Base-by-base conservation (phyloP, 805 yeast species). In the Barnettozyma salicaria region DNA sequence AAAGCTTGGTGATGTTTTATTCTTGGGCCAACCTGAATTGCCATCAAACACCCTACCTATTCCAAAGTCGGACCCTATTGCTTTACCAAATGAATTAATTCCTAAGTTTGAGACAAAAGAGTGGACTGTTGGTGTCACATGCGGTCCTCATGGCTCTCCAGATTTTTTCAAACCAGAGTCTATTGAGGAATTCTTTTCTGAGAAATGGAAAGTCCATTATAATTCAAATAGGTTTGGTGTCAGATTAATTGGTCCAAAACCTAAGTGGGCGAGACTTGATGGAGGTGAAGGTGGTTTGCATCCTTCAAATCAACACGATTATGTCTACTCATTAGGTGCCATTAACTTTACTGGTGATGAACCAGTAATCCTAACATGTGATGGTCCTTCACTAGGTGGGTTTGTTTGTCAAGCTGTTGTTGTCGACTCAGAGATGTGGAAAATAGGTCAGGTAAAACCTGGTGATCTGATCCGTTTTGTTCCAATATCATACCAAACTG, bases 231-330 rank as follows among this genome's bases (percentile, higher is more conserved):
- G 98, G 59, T 90, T 90, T 61, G 98, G 98, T 58, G 95, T 90
- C 24, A 76, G 97, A 56, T 69, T 90, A 49, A 78, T 83, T 47
- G 97, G 97, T 30, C 97, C 97, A 40, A 90, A 88, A 61, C 98
- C 97, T 10, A 72, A 76, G 55, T 92, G 97, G 98, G 96, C 97
- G 10, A 77, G 98, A 65, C 59, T 72, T 8, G 96, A 88, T 58
- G 98, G 97, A 64, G 98, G 97, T 43, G 96, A 88, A 53, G 98
- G 92, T 41, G 98, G 98, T 40, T 70, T 90, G 55, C 98, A 90
- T 66, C 98, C 98, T 34, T 88, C 97, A n/a, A 90, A 90, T 63
- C 89, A 96, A 29, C 97, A 90, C 58, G 98, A 90, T 65, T 92
- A 90, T 56, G 97, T 90, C 36, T 90, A 90, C 60, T 87, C 97